Base-by-base conservation (phyloP, 148 eudicot species). In the Cornus kousa region DNA sequence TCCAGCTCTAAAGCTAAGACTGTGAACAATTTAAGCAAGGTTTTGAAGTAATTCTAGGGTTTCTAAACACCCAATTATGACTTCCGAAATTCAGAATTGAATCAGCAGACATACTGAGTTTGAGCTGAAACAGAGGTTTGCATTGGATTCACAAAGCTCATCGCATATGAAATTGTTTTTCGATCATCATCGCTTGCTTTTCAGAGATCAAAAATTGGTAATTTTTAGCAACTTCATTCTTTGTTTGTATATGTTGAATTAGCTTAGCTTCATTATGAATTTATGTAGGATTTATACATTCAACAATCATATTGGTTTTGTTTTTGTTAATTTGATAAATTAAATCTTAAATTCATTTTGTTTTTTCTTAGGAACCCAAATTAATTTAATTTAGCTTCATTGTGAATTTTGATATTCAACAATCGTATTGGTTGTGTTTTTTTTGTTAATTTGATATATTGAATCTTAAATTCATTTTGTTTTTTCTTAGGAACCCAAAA, bases 1-100 rank as follows among this genome's bases (percentile, higher is more conserved):
- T 78, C 83, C 84, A 87, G 86, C 83, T 80, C 79, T 78, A 83
- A 77, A 83, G 83, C 81, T 69, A 31, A 11, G 24, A 23, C n/a
- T 40, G 43, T 81, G 46, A 66, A 28, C 67, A 59, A 28, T 16
- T 53, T 2, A 82, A 74, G 83, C 82, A 74, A 69, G 66, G n/a
- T 22, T 48, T 20, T 5, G 37, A 24, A 43, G 13, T 67, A 37
- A 12, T 68, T 76, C 53, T 8, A 65, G 46, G 59, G 23, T 37
- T 37, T 33, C 13, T 69, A 46, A 68, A 79, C 5, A 66, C 28
- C 73, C 37, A 46, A n/a, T 20, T 32, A 20, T 60, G 74, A 3
- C 9, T 19, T 16, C 55, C 37, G 5, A 0, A 37, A 4, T 12
- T 77, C n/a, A 68, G 11, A 68, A 6, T 16, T 6, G 12, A 43